phyloP scores from a whole-genome alignment of 1,284 basidiomycete species.

The Takashimella tepidaria region DNA sequence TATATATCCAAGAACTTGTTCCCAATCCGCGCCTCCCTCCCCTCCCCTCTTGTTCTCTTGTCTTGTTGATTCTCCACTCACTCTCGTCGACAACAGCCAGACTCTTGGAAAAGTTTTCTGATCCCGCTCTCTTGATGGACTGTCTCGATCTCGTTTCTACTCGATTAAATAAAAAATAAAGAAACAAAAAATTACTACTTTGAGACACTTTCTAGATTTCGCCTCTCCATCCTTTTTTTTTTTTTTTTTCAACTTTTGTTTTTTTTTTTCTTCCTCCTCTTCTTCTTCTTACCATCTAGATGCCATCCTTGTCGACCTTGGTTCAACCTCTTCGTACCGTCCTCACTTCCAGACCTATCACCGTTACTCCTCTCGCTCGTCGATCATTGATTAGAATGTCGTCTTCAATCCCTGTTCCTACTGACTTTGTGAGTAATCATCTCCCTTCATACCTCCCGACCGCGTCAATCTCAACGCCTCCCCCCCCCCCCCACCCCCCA shows the following conservation, averaged over 20 bases:
- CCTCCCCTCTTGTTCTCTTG: neutral
- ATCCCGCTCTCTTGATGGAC: too few species aligned
- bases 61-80: neutral
- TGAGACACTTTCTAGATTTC: too few species aligned
- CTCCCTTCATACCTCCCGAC: neutral
- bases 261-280: neutral
- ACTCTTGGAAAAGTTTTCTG: too few species aligned
- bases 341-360: constrained; percentile 13
- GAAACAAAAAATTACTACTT: too few species aligned
- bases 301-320: constrained; percentile 21
- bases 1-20: neutral
- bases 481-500: neutral
- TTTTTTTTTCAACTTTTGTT: constrained; percentile 11
- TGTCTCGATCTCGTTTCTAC: too few species aligned
- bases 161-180: too few species aligned
- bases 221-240: neutral
- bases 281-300: constrained; percentile 15
- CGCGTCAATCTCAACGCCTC: neutral
- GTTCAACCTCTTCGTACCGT: constrained; percentile 21
- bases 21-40: neutral
- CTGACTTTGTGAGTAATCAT: constrained; percentile 49
- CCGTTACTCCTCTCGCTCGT: too few species aligned
- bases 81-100: too few species aligned
- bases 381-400: constrained; percentile 42
- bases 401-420: constrained; percentile 49